Percentiles rank a stretch among this genome's conserved stretches.
Conservation (phyloP, 306 rosid genomes). For the Prunus davidiana region DNA sequence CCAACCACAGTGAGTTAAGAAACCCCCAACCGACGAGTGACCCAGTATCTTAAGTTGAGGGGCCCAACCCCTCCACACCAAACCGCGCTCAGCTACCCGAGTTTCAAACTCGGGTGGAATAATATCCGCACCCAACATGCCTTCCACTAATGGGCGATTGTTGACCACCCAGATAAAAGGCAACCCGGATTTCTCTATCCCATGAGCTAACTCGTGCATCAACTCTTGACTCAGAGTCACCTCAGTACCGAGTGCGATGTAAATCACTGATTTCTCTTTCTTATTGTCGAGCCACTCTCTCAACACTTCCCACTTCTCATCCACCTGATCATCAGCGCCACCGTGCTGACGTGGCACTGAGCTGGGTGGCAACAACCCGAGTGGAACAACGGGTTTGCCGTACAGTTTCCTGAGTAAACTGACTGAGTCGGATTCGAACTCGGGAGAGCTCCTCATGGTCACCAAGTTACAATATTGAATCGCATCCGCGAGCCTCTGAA, state of each 20-base stretch:
- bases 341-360: too few species aligned
- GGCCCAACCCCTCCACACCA: conserved; percentile 22
- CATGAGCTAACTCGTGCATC: conserved; percentile 23
- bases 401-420: conserved; percentile 9
- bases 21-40: neutral
- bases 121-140: neutral
- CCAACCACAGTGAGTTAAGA: conserved; percentile 33
- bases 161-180: conserved; percentile 24
- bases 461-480: neutral
- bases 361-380: conserved; percentile 11
- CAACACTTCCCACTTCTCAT: neutral
- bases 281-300: conserved; percentile 14
- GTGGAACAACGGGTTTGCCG: conserved; percentile 24
- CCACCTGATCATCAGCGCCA: neutral
- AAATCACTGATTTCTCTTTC: conserved; percentile 18
- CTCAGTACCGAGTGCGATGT: conserved; percentile 26
- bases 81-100: conserved; percentile 1
- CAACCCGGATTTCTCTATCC: conserved; percentile 26
- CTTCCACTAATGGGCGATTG: neutral
- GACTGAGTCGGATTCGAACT: conserved; percentile 15
- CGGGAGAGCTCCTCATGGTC: neutral
- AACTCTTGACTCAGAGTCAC: conserved; percentile 8
- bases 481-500: neutral
- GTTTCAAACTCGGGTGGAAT: conserved; percentile 6
- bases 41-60: conserved; percentile 13